Evolutionary conservation across 495 filamentous ascomycete genomes (phyloP).

Genomic region (Aspergillus mulundensis): DNA sequence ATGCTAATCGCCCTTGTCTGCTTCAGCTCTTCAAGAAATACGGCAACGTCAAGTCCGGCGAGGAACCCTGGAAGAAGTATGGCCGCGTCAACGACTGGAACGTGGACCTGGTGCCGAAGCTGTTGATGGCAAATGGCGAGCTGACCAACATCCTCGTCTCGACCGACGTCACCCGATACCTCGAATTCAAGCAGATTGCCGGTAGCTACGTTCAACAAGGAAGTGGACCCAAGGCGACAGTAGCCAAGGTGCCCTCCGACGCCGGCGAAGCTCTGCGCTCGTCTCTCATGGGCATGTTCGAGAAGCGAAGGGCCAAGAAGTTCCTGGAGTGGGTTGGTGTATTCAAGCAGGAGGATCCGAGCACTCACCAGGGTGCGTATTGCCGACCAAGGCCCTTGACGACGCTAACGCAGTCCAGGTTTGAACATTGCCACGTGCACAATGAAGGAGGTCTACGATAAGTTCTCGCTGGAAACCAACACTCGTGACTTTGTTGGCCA

Average conservation of each 20-base stretch:
- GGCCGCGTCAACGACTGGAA: slow-evolving; percentile 98
- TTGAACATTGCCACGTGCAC: slow-evolving; percentile 73
- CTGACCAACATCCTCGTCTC: slow-evolving; percentile 96
- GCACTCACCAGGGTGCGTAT: slow-evolving; percentile 69
- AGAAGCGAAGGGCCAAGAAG: slow-evolving; percentile 94
- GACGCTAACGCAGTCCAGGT: slow-evolving; percentile 50
- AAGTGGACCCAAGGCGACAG: slow-evolving; percentile 71
- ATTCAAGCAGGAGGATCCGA: slow-evolving; percentile 78
- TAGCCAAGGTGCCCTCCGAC: slow-evolving; percentile 95
- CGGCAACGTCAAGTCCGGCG: slow-evolving; percentile 71
- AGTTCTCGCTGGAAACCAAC: slow-evolving; percentile 86
- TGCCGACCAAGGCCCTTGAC: neutral
- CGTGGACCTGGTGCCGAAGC: slow-evolving; percentile 96
- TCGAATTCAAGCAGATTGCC: slow-evolving; percentile 97
- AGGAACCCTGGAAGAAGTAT: slow-evolving; percentile 97
- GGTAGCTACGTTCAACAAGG: slow-evolving; percentile 96
- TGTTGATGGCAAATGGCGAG: slow-evolving; percentile 97
- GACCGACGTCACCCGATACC: slow-evolving; percentile 94
- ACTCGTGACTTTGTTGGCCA: slow-evolving; percentile 97
- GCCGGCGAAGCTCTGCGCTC: slow-evolving; percentile 86
- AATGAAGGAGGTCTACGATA: slow-evolving; percentile 97
- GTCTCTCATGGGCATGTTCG: slow-evolving; percentile 93
- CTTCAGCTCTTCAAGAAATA: slow-evolving; percentile 89
- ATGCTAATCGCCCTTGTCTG: slow-evolving; percentile 18
- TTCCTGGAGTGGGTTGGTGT: slow-evolving; percentile 96